Evolutionary conservation across 169 alveolate species (phyloP), one percentile per base, ranked within the genome.

Genomic region (Plasmodium reichenowi): DNA sequence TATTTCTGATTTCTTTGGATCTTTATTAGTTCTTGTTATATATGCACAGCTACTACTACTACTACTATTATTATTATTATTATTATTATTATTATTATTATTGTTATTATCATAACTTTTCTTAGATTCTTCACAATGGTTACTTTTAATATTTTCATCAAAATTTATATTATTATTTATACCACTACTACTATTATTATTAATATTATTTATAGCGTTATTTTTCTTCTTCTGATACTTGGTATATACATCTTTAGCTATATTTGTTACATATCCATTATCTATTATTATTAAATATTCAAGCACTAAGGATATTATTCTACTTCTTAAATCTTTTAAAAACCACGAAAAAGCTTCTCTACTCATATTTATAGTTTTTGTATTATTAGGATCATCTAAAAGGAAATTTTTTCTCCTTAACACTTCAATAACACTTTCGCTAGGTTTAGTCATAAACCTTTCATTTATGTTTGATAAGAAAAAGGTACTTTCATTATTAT

Each of bases 271-370:
- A 45, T 93, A 43, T 62, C 95, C 96, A 52, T 93, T 88, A 63
- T 94, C 95, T 20, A 89, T 56, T 29, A 93, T 83, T 50, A 73
- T 71, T 24, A 93, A 88, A 74, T 75, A 92, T 17, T 94, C 97
- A 8, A 93, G 93, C 22, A 95, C 72, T 26, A 95, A 74, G 10
- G 97, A 95, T 47, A 72, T 72, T 52, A 95, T 72, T 92, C 95
- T 96, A 50, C 93, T 89, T 47, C 93, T 64, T 5, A 94, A 87
- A 52, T 95, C 97, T 86, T 94, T 94, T 62, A 95, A 67, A 59
- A 95, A 66, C 97, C 97, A 95, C 13, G 96, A 91, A 60, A 95
- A 88, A 2, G 97, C 96, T 72, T 94, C 97, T 26, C 96, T 70
- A 50, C 94, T 89, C 95, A 95, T 94, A 47, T 75, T 93, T 90